Evolutionary conservation across 2,329 filamentous ascomycete species (phyloP), one percentile per base, ranked within the genome.

Genomic region (Venturiaceae sp.): DNA sequence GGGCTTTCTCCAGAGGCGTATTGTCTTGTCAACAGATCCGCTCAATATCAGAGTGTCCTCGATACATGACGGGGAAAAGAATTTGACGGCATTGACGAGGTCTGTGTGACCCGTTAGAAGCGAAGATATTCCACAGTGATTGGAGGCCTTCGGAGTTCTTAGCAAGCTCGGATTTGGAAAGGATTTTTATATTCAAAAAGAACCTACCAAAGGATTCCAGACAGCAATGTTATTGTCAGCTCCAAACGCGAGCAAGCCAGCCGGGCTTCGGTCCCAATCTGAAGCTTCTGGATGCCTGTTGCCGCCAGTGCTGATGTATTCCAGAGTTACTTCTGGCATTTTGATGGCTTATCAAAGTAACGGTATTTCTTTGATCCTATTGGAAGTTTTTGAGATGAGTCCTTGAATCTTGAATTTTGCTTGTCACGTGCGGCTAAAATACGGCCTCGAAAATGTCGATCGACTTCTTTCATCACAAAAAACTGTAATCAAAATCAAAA

Each of bases 221-320:
- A 97, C 69, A 46, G 91, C 92, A 65, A 99, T 81, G 73, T 94
- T 94, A 65, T 86, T 85, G 72, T 95, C 90, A 8, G 92, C 87
- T 33, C 94, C 94, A 75, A 90, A 99, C 32, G 91, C 94, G 57
- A 99, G 78, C 47, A 91, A 70, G 9, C 87, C 88, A 21, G 77
- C 76, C 62, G 71, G 67, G 19, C 80, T 75, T 21, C 74, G 68
- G 68, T 88, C 84, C 94, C 94, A 99, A 74, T 97, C 92, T 30
- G 92, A 92, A 30, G 90, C 88, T 16, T 87, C 85, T 19, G 92
- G 88, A 67, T 97, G 90, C 66, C 92, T 82, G 72, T 97, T 99
- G 52, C 90, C 92, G 61, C 94, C 94, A 62, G 86, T 84, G 52
- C 90, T 86, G 64, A 94, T 77, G 65, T 81, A 84, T 46, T 79